phyloP scores from a whole-genome alignment of 257 asterid species.

The Przewalskia tangutica region DNA sequence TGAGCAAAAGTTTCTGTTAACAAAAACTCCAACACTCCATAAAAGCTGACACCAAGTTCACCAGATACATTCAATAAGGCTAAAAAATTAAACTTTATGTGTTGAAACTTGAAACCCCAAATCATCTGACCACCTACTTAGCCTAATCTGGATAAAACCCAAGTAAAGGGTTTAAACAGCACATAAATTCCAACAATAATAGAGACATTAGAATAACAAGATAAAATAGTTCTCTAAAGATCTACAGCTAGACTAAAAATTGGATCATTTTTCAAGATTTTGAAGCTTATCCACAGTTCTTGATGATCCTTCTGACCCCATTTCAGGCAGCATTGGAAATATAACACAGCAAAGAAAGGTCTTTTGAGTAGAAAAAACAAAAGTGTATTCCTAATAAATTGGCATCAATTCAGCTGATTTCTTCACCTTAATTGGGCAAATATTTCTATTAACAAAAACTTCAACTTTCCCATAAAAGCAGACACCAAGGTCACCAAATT shows the following conservation, averaged over 20 bases:
- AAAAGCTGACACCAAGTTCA: background rate
- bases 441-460: background rate
- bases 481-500: background rate
- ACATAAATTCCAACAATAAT: background rate
- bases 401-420: background rate
- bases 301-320: conserved; percentile 61
- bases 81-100: background rate
- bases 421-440: background rate
- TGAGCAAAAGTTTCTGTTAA: background rate
- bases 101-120: background rate
- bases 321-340: conserved; percentile 24
- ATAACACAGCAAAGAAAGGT: conserved; percentile 1
- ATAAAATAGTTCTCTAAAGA: background rate
- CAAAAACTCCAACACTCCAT: background rate
- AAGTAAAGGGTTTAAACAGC: background rate
- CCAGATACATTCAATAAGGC: background rate
- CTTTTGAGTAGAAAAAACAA: background rate
- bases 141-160: background rate
- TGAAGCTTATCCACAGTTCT: conserved; percentile 52
- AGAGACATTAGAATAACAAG: background rate
- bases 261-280: background rate
- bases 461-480: background rate
- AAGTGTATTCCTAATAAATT: background rate
- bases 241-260: background rate
- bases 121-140: background rate